Evolutionary conservation across 129 eudicot genomes (phyloP), one percentile per base, ranked within the genome.

Genomic region (Heracleum sosnowskyi): DNA sequence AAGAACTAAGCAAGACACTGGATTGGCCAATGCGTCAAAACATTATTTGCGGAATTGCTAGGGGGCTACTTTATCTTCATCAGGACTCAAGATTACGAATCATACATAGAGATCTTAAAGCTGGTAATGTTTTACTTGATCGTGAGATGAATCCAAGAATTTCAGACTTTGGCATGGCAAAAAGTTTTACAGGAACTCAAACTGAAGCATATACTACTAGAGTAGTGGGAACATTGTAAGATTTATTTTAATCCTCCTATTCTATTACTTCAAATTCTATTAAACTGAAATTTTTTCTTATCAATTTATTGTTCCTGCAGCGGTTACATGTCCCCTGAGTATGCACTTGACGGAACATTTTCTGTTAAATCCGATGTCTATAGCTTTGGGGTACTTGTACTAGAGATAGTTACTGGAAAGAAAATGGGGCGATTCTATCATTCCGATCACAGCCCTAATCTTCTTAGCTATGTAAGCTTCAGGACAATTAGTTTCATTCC

Each of bases 271-370:
- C 13, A n/a, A 60, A n/a, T 60, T 60, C 34, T 2, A 10, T 8
- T n/a, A 1, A 8, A 60, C 68, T 37, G 2, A 37, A 1, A 0
- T 26, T 11, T 37, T 77, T 22, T 26, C 24, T n/a, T n/a, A n/a
- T 57, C 10, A 57, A 22, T 11, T 51, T 44, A 11, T 15, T 18
- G 20, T 45, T 79, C 17, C 7, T 79, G 64, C 51, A 83, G 89
- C 62, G 86, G 89, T 6, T 86, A 83, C 33, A 82, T 85, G 88
- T 77, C 86, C 34, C 89, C 89, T 63, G 89, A 86, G 57, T 86
- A 71, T 71, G 75, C 75, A 10, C 42, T 71, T 71, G 75, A 71
- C 28, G 75, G 75, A 22, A 34, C 44, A 71, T 71, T 71, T 41
- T 71, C 75, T 36, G 75, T 71, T 37, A 71, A 71, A 71, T 71